Conservation (phyloP, 768 basidiomycete genomes). For the Wakefieldia striispora region DNA sequence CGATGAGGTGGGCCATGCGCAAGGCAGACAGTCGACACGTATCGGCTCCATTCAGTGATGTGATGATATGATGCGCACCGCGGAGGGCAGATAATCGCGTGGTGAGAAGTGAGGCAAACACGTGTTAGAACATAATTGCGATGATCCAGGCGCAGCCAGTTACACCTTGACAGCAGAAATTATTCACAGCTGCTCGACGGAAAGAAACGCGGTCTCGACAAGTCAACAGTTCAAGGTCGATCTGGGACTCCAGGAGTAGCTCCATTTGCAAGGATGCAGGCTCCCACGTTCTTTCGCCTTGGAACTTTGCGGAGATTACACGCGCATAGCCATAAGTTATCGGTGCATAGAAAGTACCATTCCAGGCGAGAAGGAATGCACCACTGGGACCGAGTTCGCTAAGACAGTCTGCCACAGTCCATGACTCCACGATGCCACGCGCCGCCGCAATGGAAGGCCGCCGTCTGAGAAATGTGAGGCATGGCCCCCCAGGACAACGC, state of each 20-base stretch:
- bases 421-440: conserved; percentile 4
- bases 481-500: not conserved
- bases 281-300: not conserved
- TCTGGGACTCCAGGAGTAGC: not conserved
- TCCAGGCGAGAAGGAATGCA: conserved; percentile 6
- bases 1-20: conserved; percentile 34
- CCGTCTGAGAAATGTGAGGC: not conserved
- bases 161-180: conserved; percentile 3
- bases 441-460: not conserved
- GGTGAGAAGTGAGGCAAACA: conserved; percentile 29
- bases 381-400: conserved; percentile 1
- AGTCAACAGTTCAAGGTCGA: conserved; percentile 3
- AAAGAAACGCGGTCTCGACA: conserved; percentile 2
- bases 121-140: conserved; percentile 21
- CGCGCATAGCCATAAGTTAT: conserved; percentile 13
- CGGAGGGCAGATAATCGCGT: conserved; percentile 36
- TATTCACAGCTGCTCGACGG: conserved; percentile 15
- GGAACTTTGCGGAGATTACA: conserved; percentile 22
- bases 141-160: conserved; percentile 10
- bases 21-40: conserved; percentile 21
- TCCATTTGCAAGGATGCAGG: not conserved
- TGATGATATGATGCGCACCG: conserved; percentile 32
- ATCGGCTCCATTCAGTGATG: conserved; percentile 19
- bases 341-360: not conserved
- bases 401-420: not conserved